A percentile compares a stretch with the other conserved stretches of the same genome.
These are phyloP conservation scores for Chrysanthemum lavandulifolium DNA, from an alignment of 129 eudicot genomes.

Conservation along the genomic window DNA sequence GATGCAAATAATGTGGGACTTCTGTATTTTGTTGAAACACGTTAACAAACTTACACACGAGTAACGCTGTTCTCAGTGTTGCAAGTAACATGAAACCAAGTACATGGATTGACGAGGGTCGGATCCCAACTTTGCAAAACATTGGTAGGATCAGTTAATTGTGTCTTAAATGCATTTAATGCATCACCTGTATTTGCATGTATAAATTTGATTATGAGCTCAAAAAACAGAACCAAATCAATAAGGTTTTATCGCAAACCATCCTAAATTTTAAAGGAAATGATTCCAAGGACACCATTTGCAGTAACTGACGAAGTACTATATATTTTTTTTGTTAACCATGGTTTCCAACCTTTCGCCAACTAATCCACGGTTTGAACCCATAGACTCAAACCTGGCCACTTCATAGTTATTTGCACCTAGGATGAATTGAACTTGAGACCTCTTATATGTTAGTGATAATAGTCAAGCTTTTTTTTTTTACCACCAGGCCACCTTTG, in stretches of 20 bases:
- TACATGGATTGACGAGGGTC: slow-evolving; percentile 73
- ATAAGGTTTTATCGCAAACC: neutral
- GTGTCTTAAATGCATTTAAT: slow-evolving; percentile 50
- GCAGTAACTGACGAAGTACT: too few species aligned
- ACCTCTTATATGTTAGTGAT: too few species aligned
- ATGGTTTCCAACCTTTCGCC: too few species aligned
- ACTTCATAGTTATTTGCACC: too few species aligned
- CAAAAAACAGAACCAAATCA: neutral
- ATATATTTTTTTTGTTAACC: too few species aligned
- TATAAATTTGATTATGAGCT: slow-evolving; percentile 2
- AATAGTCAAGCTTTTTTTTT: too few species aligned
- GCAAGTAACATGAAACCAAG: slow-evolving; percentile 92
- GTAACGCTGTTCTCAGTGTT: slow-evolving; percentile 54
- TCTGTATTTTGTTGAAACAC: neutral
- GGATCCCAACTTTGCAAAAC: slow-evolving; percentile 90
- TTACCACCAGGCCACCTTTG: too few species aligned
- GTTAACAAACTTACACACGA: slow-evolving; percentile 62
- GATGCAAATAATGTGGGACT: neutral
- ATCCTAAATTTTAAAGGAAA: neutral
- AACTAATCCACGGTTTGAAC: too few species aligned
- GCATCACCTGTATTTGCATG: slow-evolving; percentile 68
- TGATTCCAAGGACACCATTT: too few species aligned
- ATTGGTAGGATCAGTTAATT: slow-evolving; percentile 57
- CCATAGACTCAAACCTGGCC: too few species aligned
- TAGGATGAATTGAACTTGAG: too few species aligned